phyloP scores from a whole-genome alignment of 192 early-diverging fungal genomes.

The Coemansia sp. region DNA sequence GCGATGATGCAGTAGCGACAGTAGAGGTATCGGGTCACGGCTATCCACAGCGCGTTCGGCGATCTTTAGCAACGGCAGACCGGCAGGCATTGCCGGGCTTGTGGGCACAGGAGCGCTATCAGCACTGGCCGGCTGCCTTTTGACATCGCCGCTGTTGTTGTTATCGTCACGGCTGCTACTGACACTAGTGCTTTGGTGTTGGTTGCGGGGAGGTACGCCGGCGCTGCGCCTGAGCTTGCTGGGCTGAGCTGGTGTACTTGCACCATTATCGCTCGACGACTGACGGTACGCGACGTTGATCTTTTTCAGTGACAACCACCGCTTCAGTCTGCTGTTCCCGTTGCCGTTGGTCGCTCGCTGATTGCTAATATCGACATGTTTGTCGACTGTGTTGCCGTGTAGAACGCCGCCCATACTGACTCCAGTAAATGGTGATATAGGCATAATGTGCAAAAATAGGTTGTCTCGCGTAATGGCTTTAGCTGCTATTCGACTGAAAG shows the following conservation, averaged over 20 bases:
- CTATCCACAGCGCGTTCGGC: background rate
- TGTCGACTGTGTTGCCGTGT: slow-evolving; percentile 2
- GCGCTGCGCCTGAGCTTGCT: background rate
- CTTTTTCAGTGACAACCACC: slow-evolving; percentile 42
- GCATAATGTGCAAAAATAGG: background rate
- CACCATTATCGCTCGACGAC: background rate
- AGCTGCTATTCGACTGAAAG: background rate
- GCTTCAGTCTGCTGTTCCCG: slow-evolving; percentile 28
- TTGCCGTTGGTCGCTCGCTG: background rate
- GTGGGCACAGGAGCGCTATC: background rate
- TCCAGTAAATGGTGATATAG: background rate
- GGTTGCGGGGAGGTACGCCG: background rate
- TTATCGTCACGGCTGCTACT: background rate
- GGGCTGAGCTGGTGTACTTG: background rate
- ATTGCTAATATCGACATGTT: background rate
- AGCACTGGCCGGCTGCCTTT: background rate
- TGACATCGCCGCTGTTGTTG: background rate
- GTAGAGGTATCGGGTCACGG: background rate
- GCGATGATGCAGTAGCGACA: slow-evolving; percentile 17
- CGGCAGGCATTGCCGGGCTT: background rate
- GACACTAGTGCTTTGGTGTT: background rate
- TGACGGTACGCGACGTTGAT: slow-evolving; percentile 12
- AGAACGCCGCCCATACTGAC: background rate
- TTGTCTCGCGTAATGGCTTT: background rate
- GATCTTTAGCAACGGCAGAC: background rate